These are phyloP conservation scores for Lumnitzera racemosa DNA, from an alignment of 345 rosid genomes.

Conservation along the genomic window DNA sequence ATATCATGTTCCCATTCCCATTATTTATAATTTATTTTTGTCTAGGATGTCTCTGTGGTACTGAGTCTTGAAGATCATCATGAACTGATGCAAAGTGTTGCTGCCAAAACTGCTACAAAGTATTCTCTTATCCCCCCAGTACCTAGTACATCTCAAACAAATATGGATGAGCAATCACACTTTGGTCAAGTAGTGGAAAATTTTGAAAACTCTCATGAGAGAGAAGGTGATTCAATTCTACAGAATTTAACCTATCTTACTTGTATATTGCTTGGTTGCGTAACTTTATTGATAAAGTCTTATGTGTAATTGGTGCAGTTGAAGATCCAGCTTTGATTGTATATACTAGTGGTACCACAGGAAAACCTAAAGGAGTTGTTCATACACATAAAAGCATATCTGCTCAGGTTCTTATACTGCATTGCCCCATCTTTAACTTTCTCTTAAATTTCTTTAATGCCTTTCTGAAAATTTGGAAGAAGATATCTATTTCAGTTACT, in stretches of 20 bases:
- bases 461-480: background rate
- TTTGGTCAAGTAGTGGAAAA: constrained; percentile 30
- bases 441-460: background rate
- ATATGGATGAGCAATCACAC: constrained; percentile 25
- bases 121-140: constrained; percentile 67
- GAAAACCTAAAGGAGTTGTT: constrained; percentile 97
- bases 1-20: background rate
- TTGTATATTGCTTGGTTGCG: constrained; percentile 1
- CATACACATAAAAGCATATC: constrained; percentile 80
- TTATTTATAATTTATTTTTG: constrained; percentile 10
- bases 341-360: constrained; percentile 98
- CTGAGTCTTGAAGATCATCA: constrained; percentile 70
- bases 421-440: background rate
- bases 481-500: background rate
- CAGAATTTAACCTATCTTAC: constrained; percentile 2
- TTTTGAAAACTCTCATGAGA: constrained; percentile 13
- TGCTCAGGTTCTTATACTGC: constrained; percentile 54
- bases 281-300: background rate
- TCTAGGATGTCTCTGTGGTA: constrained; percentile 67
- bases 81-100: constrained; percentile 59
- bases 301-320: constrained; percentile 29
- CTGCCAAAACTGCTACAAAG: constrained; percentile 54
- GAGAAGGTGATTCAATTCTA: constrained; percentile 12
- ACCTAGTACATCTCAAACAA: constrained; percentile 18
- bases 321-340: constrained; percentile 81